Conservation (phyloP, 345 rosid genomes). For the Dimocarpus longan region DNA sequence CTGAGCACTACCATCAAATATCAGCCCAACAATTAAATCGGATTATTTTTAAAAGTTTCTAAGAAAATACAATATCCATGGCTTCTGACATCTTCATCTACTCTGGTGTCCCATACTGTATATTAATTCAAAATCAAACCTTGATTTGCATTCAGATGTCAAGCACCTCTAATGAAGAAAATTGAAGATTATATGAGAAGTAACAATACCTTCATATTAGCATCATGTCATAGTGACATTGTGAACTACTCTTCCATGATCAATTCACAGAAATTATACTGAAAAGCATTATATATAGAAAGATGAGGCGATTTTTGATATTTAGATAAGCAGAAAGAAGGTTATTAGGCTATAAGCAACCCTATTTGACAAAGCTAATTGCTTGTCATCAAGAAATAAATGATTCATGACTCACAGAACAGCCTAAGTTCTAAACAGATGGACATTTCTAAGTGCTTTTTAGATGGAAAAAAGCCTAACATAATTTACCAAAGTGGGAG, state of each 20-base stretch:
- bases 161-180: neutral
- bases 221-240: neutral
- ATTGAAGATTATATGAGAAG: neutral
- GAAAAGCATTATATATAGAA: neutral
- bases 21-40: neutral
- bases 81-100: neutral
- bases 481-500: neutral
- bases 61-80: neutral
- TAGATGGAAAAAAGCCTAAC: slow-evolving; percentile 5
- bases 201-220: neutral
- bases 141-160: neutral
- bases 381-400: neutral
- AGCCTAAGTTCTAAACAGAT: neutral
- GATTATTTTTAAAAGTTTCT: neutral
- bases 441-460: neutral
- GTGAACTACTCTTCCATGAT: neutral
- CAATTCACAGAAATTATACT: neutral
- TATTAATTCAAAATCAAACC: neutral
- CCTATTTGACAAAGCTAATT: neutral
- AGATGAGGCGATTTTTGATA: neutral
- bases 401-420: neutral
- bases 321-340: neutral
- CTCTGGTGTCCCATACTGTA: neutral
- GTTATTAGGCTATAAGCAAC: neutral
- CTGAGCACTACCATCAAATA: neutral